phyloP scores from a whole-genome alignment of 148 eudicot genomes.

The Rheum nobile region DNA sequence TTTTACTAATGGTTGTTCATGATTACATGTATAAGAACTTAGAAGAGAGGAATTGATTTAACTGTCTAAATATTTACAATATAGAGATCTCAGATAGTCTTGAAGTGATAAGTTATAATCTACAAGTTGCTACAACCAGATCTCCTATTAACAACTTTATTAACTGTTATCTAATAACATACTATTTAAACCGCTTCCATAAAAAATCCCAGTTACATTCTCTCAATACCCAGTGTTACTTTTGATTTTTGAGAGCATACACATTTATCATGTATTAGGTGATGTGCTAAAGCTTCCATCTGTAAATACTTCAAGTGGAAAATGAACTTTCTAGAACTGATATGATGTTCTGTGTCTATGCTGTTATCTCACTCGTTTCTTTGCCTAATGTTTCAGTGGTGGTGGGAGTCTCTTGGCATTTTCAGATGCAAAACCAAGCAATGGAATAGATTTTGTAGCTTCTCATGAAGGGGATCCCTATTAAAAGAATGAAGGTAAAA shows the following conservation, averaged over 20 bases:
- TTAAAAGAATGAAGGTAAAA: too few relatives aligned
- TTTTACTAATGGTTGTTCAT: neutral
- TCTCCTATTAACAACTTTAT: neutral
- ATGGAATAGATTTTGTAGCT: slow-evolving; percentile 18
- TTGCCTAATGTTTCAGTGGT: slow-evolving; percentile 22
- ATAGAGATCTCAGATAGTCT: too few relatives aligned
- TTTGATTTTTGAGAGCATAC: neutral
- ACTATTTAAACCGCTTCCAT: too few relatives aligned
- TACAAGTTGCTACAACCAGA: too few relatives aligned
- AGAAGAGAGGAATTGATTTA: too few relatives aligned
- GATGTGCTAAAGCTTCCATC: neutral
- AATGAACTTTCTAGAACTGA: neutral
- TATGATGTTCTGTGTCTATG: neutral
- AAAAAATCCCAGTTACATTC: neutral
- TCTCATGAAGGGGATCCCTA: slow-evolving; percentile 27
- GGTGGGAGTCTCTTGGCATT: slow-evolving; percentile 62
- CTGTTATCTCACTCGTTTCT: neutral
- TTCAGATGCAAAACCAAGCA: slow-evolving; percentile 33
- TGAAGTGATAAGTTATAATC: too few relatives aligned
- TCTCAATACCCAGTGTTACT: neutral
- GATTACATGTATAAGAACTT: neutral
- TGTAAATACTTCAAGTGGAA: neutral
- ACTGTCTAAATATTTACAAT: too few relatives aligned
- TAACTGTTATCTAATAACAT: too few relatives aligned
- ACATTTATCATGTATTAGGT: neutral